Evolutionary conservation across 768 basidiomycete genomes (phyloP), one percentile per base, ranked within the genome.

Genomic region (Favolaschia claudopus): DNA sequence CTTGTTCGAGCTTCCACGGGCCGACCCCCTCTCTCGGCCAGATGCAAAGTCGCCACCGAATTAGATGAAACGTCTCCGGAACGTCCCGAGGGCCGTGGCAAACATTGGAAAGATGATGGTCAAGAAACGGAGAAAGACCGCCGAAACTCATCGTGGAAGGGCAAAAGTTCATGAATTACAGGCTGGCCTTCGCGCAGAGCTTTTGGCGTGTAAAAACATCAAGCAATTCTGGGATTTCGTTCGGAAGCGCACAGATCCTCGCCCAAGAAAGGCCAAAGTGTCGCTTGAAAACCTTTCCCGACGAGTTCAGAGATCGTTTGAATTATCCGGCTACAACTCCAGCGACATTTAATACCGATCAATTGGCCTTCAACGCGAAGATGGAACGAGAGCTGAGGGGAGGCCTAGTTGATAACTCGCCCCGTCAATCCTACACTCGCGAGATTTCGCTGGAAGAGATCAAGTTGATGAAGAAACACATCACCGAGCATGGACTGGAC

Each of bases 161-260:
- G 43, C 54, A 7, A 55, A 55, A 28, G 54, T 47, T 3, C 42
- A 43, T 28, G 53, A n/a, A 8, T 42, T 55, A 5, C 53, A 55
- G 22, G 19, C 14, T 8, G 34, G 9, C 4, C 24, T 36, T n/a
- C 48, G 29, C 27, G 19, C 32, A 7, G n/a, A 37, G 10, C 33
- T 31, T n/a, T 25, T 34, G 38, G 50, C 37, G 6, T 25, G 25
- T 19, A 14, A 39, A n/a, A 31, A 24, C 20, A 14, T 27, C n/a
- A 52, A 52, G 22, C 25, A 9, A 5, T 52, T 52, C 38, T 52
- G 50, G n/a, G n/a, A n/a, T n/a, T n/a, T n/a, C n/a, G n/a, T n/a
- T n/a, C n/a, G n/a, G n/a, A n/a, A n/a, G n/a, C n/a, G n/a, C n/a
- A 53, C 39, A 5, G 39, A 43, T 43, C n/a, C 19, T 7, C 38